These are phyloP conservation scores for Crucihimalaya himalaica DNA, from an alignment of 345 rosid species.

Conservation along the genomic window DNA sequence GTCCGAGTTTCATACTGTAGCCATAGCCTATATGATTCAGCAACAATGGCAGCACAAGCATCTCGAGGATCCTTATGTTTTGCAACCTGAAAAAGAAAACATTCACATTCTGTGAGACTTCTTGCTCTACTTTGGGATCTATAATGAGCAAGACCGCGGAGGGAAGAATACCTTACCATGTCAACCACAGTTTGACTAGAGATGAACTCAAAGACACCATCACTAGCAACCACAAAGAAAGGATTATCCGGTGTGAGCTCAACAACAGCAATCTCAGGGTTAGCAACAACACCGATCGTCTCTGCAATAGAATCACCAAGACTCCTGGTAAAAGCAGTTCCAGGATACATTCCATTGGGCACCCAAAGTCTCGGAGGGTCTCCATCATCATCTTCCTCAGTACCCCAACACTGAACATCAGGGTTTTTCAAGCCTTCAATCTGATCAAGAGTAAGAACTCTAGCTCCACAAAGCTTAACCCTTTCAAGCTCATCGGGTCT, in stretches of 20 bases:
- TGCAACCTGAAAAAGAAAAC: constrained; percentile 61
- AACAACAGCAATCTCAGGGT: constrained; percentile 88
- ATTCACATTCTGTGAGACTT: not conserved
- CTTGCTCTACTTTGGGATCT: not conserved
- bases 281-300: constrained; percentile 92
- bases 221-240: constrained; percentile 96
- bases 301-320: constrained; percentile 94
- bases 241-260: constrained; percentile 84
- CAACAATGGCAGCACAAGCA: constrained; percentile 99
- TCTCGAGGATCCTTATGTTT: constrained; percentile 96
- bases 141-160: constrained; percentile 19
- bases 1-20: constrained; percentile 99
- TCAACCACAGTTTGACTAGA: constrained; percentile 96
- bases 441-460: constrained; percentile 96
- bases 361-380: constrained; percentile 99
- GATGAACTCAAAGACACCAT: constrained; percentile 96
- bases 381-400: constrained; percentile 94
- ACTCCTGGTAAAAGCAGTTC: constrained; percentile 97
- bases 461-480: constrained; percentile 86
- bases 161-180: constrained; percentile 79
- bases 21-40: constrained; percentile 99
- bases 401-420: constrained; percentile 94
- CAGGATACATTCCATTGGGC: constrained; percentile 95
- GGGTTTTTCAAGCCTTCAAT: constrained; percentile 96
- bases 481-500: constrained; percentile 85